Evolutionary conservation across 2,329 filamentous ascomycete species (phyloP).

Genomic region (Trichoderma sp.): DNA sequence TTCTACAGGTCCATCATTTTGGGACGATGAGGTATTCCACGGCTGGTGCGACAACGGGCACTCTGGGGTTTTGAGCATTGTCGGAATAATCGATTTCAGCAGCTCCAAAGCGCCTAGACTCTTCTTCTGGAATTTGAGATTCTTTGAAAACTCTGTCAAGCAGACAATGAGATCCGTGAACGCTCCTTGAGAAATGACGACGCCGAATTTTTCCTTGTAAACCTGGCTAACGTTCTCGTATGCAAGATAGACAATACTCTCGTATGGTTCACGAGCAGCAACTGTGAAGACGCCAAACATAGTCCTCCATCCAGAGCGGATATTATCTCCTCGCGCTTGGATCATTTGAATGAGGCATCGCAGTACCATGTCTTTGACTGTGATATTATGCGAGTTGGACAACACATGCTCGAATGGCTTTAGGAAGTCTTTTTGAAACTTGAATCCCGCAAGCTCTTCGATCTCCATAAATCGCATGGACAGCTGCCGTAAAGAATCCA

Average conservation of each 20-base stretch:
- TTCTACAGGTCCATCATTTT: slow-evolving; percentile 34
- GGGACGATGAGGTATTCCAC: not conserved
- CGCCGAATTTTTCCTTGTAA: slow-evolving; percentile 92
- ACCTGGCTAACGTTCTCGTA: slow-evolving; percentile 97
- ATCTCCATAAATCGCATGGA: slow-evolving; percentile 99
- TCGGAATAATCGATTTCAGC: slow-evolving; percentile 88
- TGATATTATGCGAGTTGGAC: slow-evolving; percentile 85
- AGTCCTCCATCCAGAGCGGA: slow-evolving; percentile 96
- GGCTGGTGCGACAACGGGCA: slow-evolving; percentile 75
- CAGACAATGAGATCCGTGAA: slow-evolving; percentile 97
- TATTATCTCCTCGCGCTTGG: slow-evolving; percentile 93
- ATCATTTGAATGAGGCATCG: slow-evolving; percentile 99
- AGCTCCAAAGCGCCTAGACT: slow-evolving; percentile 94
- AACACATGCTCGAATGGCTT: slow-evolving; percentile 99
- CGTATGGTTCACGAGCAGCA: slow-evolving; percentile 88
- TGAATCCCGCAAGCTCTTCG: slow-evolving; percentile 96
- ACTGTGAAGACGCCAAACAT: slow-evolving; percentile 99
- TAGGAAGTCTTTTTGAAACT: slow-evolving; percentile 98
- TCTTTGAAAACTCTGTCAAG: slow-evolving; percentile 97
- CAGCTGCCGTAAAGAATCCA: slow-evolving; percentile 92
- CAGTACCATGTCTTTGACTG: slow-evolving; percentile 96
- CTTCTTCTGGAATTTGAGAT: slow-evolving; percentile 98
- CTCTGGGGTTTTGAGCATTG: slow-evolving; percentile 94
- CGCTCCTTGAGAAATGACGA: slow-evolving; percentile 93
- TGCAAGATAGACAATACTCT: slow-evolving; percentile 93